Evolutionary conservation across 257 asterid genomes (phyloP), one percentile per base, ranked within the genome.

Genomic region (Solanum etuberosum): DNA sequence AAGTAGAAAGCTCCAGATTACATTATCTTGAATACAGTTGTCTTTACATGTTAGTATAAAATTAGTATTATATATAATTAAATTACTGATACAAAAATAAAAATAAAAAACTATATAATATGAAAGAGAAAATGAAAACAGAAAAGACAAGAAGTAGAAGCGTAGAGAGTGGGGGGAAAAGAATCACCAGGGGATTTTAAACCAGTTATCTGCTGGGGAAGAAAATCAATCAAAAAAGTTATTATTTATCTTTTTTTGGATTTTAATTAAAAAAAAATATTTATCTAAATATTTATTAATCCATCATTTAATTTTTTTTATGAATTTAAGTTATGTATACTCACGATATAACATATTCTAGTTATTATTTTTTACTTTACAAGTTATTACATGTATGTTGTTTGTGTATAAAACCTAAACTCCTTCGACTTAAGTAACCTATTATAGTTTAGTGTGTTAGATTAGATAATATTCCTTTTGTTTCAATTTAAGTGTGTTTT

Each of bases 141-240:
- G 80, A 87, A 51, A 34, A 83, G 74, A 88, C 77, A 25, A 85
- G 25, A 38, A 77, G 73, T 57, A 72, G 85, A 83, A 88, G 96
- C 93, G 96, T 88, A 90, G 94, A 93, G 92, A 88, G 97, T 92
- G 96, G 98, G 97, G 96, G 98, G 2, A 90, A 94, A 92, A 89
- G 97, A 91, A 91, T 93, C 92, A 89, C 88, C 88, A 87, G 86
- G 76, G 25, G 87, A 88, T 84, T 91, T 87, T 93, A 93, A 70
- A 92, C 98, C 98, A 98, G 98, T 89, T 90, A 87, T 92, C 96
- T 89, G 90, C 96, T 29, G 96, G 97, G 95, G 94, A 93, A 89
- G 90, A 92, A 93, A 89, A 92, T 90, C 85, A 88, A 90, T 90
- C 86, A 88, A 90, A 94, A 70, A 90, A 90, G 94, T 92, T 90